Evolutionary conservation across 2,329 filamentous ascomycete species (phyloP).

Genomic region (Arthrobotrys sphaeroides): DNA sequence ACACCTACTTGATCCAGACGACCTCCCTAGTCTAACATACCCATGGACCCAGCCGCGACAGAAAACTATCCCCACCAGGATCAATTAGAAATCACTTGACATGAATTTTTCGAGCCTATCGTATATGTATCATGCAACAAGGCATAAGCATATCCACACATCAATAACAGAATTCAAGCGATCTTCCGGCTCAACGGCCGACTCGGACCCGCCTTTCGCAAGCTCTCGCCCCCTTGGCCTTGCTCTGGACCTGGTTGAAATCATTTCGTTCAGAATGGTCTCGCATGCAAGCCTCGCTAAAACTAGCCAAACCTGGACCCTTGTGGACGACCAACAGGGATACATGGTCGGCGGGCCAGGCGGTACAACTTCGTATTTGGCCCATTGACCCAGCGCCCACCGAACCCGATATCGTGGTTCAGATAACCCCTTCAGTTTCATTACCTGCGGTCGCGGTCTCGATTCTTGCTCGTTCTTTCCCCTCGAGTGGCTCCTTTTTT

Average conservation of each 20-base stretch:
- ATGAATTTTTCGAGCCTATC: neutral
- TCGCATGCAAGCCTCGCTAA: conserved; percentile 13
- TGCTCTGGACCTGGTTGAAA: neutral
- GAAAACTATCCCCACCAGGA: neutral
- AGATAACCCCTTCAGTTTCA: conserved; percentile 26
- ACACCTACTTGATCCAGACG: neutral
- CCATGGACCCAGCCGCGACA: neutral
- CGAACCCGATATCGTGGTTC: conserved; percentile 20
- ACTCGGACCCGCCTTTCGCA: neutral
- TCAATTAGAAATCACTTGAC: neutral
- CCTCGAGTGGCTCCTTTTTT: neutral
- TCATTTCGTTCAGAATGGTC: conserved; percentile 2
- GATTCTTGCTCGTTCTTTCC: neutral
- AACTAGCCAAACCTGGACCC: conserved; percentile 11
- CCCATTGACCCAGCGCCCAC: neutral
- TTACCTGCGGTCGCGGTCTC: conserved; percentile 19
- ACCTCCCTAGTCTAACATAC: too few relatives aligned
- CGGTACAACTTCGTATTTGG: conserved; percentile 29
- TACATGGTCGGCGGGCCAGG: conserved; percentile 1
- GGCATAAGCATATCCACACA: neutral
- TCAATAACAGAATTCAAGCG: neutral
- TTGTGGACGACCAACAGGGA: neutral
- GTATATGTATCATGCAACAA: neutral
- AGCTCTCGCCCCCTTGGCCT: neutral
- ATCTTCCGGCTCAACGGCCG: neutral